Evolutionary conservation across 116 monocot genomes (phyloP).

Genomic region (Papilionanthe hybrid): DNA sequence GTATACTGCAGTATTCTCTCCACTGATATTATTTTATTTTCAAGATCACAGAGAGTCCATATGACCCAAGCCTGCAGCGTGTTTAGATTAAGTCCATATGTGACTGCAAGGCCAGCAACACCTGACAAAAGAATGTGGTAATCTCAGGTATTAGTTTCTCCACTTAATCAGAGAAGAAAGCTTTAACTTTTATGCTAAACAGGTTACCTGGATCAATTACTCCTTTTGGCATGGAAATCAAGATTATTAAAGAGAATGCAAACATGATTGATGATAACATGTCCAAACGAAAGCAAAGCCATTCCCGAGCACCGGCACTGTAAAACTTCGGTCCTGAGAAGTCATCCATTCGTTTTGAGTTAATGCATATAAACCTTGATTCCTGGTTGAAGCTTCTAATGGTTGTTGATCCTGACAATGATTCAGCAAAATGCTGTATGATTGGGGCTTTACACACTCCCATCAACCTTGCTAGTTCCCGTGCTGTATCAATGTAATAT

Average conservation of each 20-base stretch:
- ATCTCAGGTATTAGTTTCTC: neutral
- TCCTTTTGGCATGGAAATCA: conserved; percentile 63
- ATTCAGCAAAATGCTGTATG: conserved; percentile 86
- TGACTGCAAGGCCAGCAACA: conserved; percentile 78
- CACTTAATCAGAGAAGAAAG: neutral
- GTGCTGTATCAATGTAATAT: conserved; percentile 75
- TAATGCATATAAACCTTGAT: conserved; percentile 49
- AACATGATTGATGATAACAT: conserved; percentile 64
- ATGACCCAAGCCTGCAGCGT: conserved; percentile 60
- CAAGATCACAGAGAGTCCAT: conserved; percentile 66
- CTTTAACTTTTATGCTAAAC: too few species aligned
- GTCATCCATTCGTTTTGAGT: conserved; percentile 47
- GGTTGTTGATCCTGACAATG: conserved; percentile 68
- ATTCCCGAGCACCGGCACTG: conserved; percentile 63
- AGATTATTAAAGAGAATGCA: conserved; percentile 70
- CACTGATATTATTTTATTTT: conserved; percentile 79
- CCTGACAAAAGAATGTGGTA: conserved; percentile 22
- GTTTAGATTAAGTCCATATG: conserved; percentile 75
- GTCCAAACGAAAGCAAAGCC: conserved; percentile 77
- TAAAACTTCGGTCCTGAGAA: conserved; percentile 68
- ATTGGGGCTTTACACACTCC: conserved; percentile 87
- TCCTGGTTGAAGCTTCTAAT: conserved; percentile 75
- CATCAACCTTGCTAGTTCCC: conserved; percentile 64
- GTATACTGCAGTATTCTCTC: conserved; percentile 82
- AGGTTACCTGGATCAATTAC: conserved; percentile 68